Evolutionary conservation across 2,329 filamentous ascomycete species (phyloP), one percentile per base, ranked within the genome.

Genomic region (Pseudogymnoascus sp.): DNA sequence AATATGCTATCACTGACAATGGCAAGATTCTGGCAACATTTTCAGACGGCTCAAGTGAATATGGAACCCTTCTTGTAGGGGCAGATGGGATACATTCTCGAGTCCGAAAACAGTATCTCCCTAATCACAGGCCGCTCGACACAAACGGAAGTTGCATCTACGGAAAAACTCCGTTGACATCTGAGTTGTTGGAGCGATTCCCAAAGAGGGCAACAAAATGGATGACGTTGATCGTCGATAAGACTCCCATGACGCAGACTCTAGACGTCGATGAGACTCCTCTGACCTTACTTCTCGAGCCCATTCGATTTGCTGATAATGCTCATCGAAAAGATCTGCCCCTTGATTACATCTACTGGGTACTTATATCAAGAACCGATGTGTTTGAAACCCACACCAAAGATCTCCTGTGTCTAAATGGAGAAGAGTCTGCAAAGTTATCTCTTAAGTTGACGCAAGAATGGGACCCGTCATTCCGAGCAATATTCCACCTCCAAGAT

Each of bases 111-210:
- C 77, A 78, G 62, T 66, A 73, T 17, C 64, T 78, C 2, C 77
- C 77, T 0, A 61, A 71, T 0, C 70, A 72, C 37, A 64, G 69
- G 19, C 64, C 72, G 4, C 59, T 79, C 4, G 77, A 80, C 64
- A 76, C 76, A 0, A 70, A 72, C 7, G 71, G 72, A 15, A 68
- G 75, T 10, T 72, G 73, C 26, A 70, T 79, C 10, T 79, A 75
- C 61, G 77, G 77, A 19, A 78, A 77, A 65, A 77, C 76, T 1
- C 68, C 70, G 2, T 38, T 77, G 23, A 74, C 69, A 2, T 44
- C 62, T 1, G 70, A 73, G 35, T 63, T 74, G 10, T 21, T 63
- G 3, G 53, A 60, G 11, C 59, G 62, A 0, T 67, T 72, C 23
- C 64, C 65, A 2, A 21, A 65, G 0, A 61, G 66, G 7, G 66